phyloP scores from a whole-genome alignment of 139 green algal genomes.

The Pleodorina starrii region DNA sequence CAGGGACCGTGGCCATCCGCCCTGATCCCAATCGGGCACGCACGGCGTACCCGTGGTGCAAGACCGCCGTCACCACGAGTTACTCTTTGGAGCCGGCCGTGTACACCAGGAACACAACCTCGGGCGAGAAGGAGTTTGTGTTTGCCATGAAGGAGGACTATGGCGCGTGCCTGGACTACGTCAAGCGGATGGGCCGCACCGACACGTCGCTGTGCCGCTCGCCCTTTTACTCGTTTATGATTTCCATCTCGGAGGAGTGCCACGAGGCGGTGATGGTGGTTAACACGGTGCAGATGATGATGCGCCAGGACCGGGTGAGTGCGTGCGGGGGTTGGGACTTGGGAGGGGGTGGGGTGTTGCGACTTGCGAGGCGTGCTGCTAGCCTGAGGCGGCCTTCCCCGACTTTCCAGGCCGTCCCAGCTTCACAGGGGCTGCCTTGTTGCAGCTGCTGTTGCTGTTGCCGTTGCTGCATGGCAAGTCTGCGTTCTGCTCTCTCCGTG shows the following conservation, averaged over 20 bases:
- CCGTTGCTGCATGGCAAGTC: background rate
- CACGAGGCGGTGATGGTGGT: conserved; percentile 1
- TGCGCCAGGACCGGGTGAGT: background rate
- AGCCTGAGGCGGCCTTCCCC: no score
- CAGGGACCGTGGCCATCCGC: no score
- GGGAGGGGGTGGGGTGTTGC: no score
- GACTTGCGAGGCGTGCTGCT: no score
- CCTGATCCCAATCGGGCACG: no score
- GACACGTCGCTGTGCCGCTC: background rate
- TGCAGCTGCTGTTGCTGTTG: background rate
- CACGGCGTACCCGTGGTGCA: conserved; percentile 11
- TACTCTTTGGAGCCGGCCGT: background rate
- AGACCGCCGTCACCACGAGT: background rate
- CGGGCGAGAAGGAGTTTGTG: background rate
- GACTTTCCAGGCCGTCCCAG: no score
- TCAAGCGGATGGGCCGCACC: background rate
- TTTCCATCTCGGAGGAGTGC: background rate
- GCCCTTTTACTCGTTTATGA: conserved; percentile 14
- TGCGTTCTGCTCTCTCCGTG: background rate
- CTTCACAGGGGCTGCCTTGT: background rate
- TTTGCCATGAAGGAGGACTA: background rate
- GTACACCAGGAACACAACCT: background rate
- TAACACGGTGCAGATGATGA: background rate
- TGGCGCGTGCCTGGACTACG: background rate
- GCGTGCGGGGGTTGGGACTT: no score